Percentiles rank a stretch among this genome's conserved stretches.
Conservation (phyloP, 768 basidiomycete genomes). For the Psilocybe cubensis region DNA sequence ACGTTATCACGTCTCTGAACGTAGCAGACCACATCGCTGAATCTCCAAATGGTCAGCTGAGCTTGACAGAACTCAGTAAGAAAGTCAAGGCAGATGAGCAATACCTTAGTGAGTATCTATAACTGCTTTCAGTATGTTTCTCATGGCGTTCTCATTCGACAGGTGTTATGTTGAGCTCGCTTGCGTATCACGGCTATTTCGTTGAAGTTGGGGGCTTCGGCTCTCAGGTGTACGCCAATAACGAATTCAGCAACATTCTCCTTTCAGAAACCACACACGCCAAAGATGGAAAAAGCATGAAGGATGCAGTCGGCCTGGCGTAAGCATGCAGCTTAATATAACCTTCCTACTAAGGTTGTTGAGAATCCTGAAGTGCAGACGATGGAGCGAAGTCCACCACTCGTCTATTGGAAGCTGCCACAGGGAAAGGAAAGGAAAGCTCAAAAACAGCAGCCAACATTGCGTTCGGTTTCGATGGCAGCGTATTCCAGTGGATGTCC, state of each 20-base stretch:
- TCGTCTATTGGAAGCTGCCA: not conserved
- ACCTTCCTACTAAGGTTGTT: not conserved
- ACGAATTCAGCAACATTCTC: slow-evolving; percentile 1
- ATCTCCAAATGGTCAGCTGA: not conserved
- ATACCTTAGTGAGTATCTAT: not conserved
- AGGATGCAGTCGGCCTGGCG: not conserved
- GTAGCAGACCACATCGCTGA: not conserved
- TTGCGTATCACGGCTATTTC: slow-evolving; percentile 1
- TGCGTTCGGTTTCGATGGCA: not conserved
- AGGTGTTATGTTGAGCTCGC: not conserved
- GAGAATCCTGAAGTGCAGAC: not conserved
- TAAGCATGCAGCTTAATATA: not conserved
- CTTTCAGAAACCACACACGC: not conserved
- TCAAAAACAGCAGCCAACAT: not conserved
- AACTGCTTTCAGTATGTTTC: not conserved
- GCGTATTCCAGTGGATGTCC: not conserved
- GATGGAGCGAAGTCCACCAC: not conserved
- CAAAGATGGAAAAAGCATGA: not conserved
- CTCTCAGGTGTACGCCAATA: slow-evolving; percentile 1
- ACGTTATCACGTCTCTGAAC: not conserved
- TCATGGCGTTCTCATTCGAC: not conserved
- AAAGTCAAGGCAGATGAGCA: not conserved
- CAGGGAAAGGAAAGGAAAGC: not conserved
- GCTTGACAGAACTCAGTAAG: slow-evolving; percentile 1
- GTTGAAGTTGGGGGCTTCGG: not conserved